These are phyloP conservation scores for Mycena indigotica DNA, from an alignment of 768 basidiomycete species.

Conservation along the genomic window DNA sequence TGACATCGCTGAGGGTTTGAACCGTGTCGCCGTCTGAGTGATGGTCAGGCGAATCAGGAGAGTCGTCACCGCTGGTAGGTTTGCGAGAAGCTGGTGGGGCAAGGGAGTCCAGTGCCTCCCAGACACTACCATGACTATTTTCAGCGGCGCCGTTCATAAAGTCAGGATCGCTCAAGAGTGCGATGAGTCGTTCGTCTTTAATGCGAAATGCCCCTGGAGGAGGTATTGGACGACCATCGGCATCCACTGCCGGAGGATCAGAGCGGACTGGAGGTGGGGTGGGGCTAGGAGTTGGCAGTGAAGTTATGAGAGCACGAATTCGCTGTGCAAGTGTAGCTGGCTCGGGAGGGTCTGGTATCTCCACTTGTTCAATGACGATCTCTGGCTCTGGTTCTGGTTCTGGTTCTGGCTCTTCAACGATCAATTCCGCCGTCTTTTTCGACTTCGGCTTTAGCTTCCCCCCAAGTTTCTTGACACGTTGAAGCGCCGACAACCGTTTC, in stretches of 20 bases:
- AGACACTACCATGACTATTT: conserved; percentile 49
- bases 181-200: conserved; percentile 47
- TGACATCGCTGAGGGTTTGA: conserved; percentile 47
- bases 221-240: conserved; percentile 31
- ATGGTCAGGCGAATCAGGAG: conserved; percentile 7
- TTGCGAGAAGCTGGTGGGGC: conserved; percentile 26
- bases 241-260: conserved; percentile 18
- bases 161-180: conserved; percentile 50
- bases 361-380: background rate
- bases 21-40: conserved; percentile 26
- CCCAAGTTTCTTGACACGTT: conserved; percentile 22
- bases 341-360: conserved; percentile 34
- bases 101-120: conserved; percentile 41
- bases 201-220: conserved; percentile 38
- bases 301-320: conserved; percentile 54
- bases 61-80: conserved; percentile 11
- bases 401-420: conserved; percentile 7
- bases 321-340: conserved; percentile 49
- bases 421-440: conserved; percentile 9
- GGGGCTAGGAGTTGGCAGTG: conserved; percentile 38
- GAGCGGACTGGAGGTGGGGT: conserved; percentile 20
- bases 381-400: background rate
- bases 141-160: conserved; percentile 55
- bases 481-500: conserved; percentile 18
- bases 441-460: conserved; percentile 18